Base-by-base conservation (phyloP, 192 early-diverging fungal species). In the Coemansia sp. region DNA sequence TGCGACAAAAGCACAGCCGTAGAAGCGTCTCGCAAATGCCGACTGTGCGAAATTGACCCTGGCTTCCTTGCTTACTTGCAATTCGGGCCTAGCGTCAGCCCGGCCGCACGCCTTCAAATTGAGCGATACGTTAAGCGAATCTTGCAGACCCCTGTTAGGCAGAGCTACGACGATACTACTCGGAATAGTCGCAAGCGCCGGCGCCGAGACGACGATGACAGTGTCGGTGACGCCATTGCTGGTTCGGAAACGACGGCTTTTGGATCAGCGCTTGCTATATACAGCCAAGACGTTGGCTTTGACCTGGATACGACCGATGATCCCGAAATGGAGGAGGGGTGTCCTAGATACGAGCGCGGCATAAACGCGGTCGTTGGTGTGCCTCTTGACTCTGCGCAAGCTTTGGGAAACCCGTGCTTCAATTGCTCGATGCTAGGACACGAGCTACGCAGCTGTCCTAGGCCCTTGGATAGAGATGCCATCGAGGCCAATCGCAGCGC, bases 391-490 rank as follows among this genome's bases (percentile, higher is more conserved):
- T 12, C 60, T 22, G 22, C 22, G 37, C 69, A 68, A 41, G 46
- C 22, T n/a, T 53, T 71, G 61, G 78, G 73, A 20, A 82, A 82
- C 60, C 51, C 63, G 24, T 82, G 79, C 56, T 82, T 82, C 49
- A 82, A 82, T 43, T 82, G 79, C 64, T 69, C 73, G 12, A 68
- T 76, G 47, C 70, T 63, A 8, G 73, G 70, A 24, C 79, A 82
- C 25, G 73, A 76, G 29, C 38, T 82, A 17, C 69, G 73, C 19
- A 47, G 69, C 59, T 82, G 79, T 20, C 73, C 79, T 3, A 64
- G 66, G 67, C 67, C 73, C 4, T 29, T 60, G 12, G 79, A 82
- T 36, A 53, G 63, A 11, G 59, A 54, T 6, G n/a, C 46, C 40
- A 66, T 82, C 1, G 67, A 73, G 19, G 70, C 73, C 41, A 82